Conservation (phyloP, 2,329 filamentous ascomycete species). For the Fusarium nisikadoi region DNA sequence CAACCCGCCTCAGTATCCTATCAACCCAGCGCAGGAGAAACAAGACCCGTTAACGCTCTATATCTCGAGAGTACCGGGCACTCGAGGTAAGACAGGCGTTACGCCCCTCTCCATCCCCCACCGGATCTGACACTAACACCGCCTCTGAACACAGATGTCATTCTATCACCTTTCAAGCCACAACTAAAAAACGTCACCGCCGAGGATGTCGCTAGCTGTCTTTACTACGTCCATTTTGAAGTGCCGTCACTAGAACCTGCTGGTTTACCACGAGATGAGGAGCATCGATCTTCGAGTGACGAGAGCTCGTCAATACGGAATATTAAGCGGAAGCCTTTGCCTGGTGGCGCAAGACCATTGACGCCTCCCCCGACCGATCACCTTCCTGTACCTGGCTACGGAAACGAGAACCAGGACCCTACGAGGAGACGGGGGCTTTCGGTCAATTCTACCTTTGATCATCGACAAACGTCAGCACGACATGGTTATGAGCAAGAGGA, state of each 20-base stretch:
- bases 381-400: constrained; percentile 30
- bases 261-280: constrained; percentile 44
- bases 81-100: constrained; percentile 77
- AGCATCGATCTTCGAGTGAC: constrained; percentile 55
- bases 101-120: constrained; percentile 1
- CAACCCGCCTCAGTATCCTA: constrained; percentile 87
- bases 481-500: constrained; percentile 19
- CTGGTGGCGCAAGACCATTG: constrained; percentile 46
- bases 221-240: constrained; percentile 88
- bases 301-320: constrained; percentile 56
- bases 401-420: constrained; percentile 19
- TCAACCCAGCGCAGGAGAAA: constrained; percentile 75
- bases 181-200: constrained; percentile 87
- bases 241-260: constrained; percentile 63
- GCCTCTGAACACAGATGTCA: constrained; percentile 74
- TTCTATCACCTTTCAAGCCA: constrained; percentile 91
- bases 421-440: constrained; percentile 34
- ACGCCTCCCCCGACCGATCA: constrained; percentile 40
- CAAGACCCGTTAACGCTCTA: constrained; percentile 84
- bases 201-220: constrained; percentile 84
- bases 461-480: constrained; percentile 18
- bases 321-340: constrained; percentile 65
- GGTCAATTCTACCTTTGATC: constrained; percentile 33
- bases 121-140: constrained; percentile 30
- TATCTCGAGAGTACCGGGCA: constrained; percentile 92